phyloP scores from a whole-genome alignment of 164 flowering plant species.

The Vitis labrusca region DNA sequence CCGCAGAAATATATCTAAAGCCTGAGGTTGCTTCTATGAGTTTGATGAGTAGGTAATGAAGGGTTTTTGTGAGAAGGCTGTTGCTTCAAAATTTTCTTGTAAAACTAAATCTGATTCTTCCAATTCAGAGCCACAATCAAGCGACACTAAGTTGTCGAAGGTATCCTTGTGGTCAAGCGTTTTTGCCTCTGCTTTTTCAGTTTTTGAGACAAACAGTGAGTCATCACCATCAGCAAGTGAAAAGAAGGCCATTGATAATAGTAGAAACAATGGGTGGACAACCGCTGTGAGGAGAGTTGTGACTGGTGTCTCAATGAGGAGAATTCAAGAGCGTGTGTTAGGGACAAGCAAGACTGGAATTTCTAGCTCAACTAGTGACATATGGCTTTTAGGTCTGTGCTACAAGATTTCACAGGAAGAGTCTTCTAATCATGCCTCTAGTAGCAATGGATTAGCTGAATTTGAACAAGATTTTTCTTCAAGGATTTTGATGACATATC shows the following conservation, averaged over 20 bases:
- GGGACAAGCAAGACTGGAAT: slow-evolving; percentile 54
- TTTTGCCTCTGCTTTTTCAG: slow-evolving; percentile 51
- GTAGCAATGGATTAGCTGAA: slow-evolving; percentile 46
- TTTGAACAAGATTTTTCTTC: slow-evolving; percentile 83
- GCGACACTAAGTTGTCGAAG: slow-evolving; percentile 33
- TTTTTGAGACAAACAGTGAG: slow-evolving; percentile 42
- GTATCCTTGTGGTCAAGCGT: slow-evolving; percentile 54
- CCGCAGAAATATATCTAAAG: background rate
- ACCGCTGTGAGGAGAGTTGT: slow-evolving; percentile 56
- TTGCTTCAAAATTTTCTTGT: slow-evolving; percentile 30
- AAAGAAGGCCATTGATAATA: slow-evolving; percentile 24
- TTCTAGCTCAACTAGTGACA: slow-evolving; percentile 63
- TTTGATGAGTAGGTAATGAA: slow-evolving; percentile 56
- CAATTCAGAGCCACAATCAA: slow-evolving; percentile 27
- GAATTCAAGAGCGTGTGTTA: slow-evolving; percentile 68
- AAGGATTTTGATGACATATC: slow-evolving; percentile 75
- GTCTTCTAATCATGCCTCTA: slow-evolving; percentile 31
- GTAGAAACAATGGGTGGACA: slow-evolving; percentile 60
- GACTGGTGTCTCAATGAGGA: slow-evolving; percentile 70
- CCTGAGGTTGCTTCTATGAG: slow-evolving; percentile 12
- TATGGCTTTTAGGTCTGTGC: slow-evolving; percentile 88
- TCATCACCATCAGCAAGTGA: slow-evolving; percentile 23
- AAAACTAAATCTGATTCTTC: slow-evolving; percentile 29
- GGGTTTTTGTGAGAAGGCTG: slow-evolving; percentile 43
- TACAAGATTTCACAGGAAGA: slow-evolving; percentile 55